Base-by-base conservation (phyloP, 75 land plant genomes). In the Ceratopteris richardii region DNA sequence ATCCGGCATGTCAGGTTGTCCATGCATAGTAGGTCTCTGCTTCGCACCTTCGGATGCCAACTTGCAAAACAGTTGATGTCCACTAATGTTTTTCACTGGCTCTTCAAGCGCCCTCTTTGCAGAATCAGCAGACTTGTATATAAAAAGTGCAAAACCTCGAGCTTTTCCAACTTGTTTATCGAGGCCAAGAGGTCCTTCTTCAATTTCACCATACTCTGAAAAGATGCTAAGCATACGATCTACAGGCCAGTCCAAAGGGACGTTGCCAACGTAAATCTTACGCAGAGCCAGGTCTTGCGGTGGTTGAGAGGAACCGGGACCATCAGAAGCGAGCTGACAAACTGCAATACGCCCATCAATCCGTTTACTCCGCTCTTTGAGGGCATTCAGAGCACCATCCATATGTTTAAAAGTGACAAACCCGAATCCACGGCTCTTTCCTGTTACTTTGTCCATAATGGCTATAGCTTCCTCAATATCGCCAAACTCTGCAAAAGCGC, bases 341-440 rank as follows among this genome's bases (percentile, higher is more conserved):
- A 84, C 85, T 7, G 95, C 75, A 65, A 88, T 76, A 31, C 97
- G 66, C 0, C 94, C 94, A 39, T 91, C 94, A 14, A 91, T 88
- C 51, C 76, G 72, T 65, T 89, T 89, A 60, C 75, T 77, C 1
- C 91, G 95, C 60, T 86, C 87, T 61, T 74, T 74, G 17, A 90
- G 76, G 13, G 96, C 87, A 14, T 71, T 66, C 2, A 69, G 51
- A 11, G 96, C 92, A 25, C 87, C 92, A 51, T 81, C 84, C 61
- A 81, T 69, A 67, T 83, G 87, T 65, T 71, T 69, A 54, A 83
- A 90, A 18, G 84, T 80, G 33, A 90, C 77, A 39, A 90, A 90
- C 0, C 88, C 96, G 47, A 77, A 89, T 0, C 95, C 95, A 41
- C 85, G 77, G 63, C 73, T 69, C 67, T 85, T 82, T 0, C 92